These are phyloP conservation scores for Russula brevipes DNA, from an alignment of 768 basidiomycete species.

Conservation along the genomic window DNA sequence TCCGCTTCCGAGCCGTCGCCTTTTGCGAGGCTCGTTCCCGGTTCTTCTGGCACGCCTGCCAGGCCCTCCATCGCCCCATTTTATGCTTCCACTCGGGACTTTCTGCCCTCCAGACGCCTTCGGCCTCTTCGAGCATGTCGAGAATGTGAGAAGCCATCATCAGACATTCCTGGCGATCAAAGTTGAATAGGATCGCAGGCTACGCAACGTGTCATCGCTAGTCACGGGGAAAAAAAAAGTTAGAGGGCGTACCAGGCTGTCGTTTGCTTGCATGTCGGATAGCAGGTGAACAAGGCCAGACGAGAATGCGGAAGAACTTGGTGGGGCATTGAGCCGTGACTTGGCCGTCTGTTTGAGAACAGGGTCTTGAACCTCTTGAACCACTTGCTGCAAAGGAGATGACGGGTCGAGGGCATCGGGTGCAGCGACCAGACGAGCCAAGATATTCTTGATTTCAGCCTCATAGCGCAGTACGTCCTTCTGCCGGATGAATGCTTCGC, in stretches of 20 bases:
- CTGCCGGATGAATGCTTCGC: conserved; percentile 44
- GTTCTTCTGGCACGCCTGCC: conserved; percentile 44
- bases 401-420: conserved; percentile 34
- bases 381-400: conserved; percentile 37
- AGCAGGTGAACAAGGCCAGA: conserved; percentile 48
- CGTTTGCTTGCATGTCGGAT: conserved; percentile 50
- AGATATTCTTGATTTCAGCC: conserved; percentile 41
- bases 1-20: conserved; percentile 37
- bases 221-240: neutral
- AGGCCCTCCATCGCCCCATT: conserved; percentile 46
- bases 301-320: conserved; percentile 33
- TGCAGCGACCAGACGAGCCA: conserved; percentile 37
- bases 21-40: conserved; percentile 43
- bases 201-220: conserved; percentile 25
- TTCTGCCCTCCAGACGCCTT: conserved; percentile 44
- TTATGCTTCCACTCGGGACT: conserved; percentile 48
- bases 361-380: conserved; percentile 39
- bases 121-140: conserved; percentile 37
- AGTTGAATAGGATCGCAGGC: conserved; percentile 67
- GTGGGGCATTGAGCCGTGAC: conserved; percentile 32
- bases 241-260: conserved; percentile 46
- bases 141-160: conserved; percentile 41
- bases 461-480: conserved; percentile 61
- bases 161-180: conserved; percentile 58
- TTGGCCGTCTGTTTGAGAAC: conserved; percentile 29